Evolutionary conservation across 2,329 filamentous ascomycete species (phyloP), one percentile per base, ranked within the genome.

Genomic region (Monilinia vaccinii-corymbosi): DNA sequence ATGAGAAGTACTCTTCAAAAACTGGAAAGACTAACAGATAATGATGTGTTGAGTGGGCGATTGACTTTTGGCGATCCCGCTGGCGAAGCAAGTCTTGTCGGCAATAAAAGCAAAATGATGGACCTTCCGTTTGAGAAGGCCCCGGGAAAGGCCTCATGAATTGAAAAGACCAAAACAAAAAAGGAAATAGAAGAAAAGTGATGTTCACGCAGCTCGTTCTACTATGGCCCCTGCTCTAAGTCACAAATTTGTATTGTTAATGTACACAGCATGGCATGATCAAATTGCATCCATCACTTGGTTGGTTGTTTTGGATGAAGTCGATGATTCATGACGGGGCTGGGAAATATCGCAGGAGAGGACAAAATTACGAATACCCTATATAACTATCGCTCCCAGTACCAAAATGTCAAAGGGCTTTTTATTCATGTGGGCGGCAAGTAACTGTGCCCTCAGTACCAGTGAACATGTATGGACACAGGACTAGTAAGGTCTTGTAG

Each of bases 1-100:
- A 79, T 88, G 74, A 77, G 85, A 62, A 77, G 79, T 65, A 78
- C 82, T 55, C 64, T 87, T 45, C 75, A 75, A 60, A 76, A 77
- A 60, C 70, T 88, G 64, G 81, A 82, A 5, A 71, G 73, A 31
- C 69, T 83, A 61, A 71, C 71, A 2, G 84, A 87, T 68, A 76
- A 77, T 28, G 76, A 78, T 62, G 65, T 85, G 48, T 74, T 75
- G 53, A 67, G 34, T 44, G 79, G 77, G 0, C 62, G 72, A 32
- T 74, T 86, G 62, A 74, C 75, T 42, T 83, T 86, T 71, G 75
- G 75, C 2, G 72, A 77, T 62, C 78, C 77, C 7, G 67, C 68
- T 44, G 72, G 68, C 9, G 74, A 76, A 48, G 69, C 71, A 23
- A 72, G 70, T 56, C 67, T 72, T 14, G 73, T 75, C 40, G 66